A percentile compares a stretch with the other conserved stretches of the same genome.
These are phyloP conservation scores for Pleurotus salmoneostramineus DNA, from an alignment of 768 basidiomycete species.

Conservation along the genomic window DNA sequence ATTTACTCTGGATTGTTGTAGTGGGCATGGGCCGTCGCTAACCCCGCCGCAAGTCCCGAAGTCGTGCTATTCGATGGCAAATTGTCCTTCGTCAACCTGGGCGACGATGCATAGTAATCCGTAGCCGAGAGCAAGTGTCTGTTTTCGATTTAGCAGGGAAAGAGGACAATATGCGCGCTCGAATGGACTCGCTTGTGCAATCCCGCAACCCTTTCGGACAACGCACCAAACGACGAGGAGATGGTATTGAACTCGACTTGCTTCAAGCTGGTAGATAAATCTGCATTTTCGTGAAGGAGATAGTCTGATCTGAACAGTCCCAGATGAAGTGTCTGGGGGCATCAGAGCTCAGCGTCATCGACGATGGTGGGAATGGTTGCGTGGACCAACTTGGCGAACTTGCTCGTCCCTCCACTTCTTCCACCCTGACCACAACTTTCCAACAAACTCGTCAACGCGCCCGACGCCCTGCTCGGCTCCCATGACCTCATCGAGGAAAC, in stretches of 20 bases:
- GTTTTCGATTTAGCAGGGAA: not conserved
- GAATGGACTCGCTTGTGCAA: conserved; percentile 62
- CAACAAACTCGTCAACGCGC: conserved; percentile 83
- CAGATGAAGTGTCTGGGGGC: conserved; percentile 69
- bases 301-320: conserved; percentile 96
- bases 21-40: conserved; percentile 76
- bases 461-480: conserved; percentile 74
- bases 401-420: conserved; percentile 67
- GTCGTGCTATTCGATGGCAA: conserved; percentile 76
- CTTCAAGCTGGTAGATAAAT: conserved; percentile 51
- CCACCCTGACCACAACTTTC: conserved; percentile 85
- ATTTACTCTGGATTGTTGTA: conserved; percentile 57
- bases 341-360: not conserved
- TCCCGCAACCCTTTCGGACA: conserved; percentile 63
- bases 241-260: conserved; percentile 99
- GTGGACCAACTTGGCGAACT: conserved; percentile 35
- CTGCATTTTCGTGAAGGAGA: conserved; percentile 58
- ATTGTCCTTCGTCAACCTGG: conserved; percentile 46
- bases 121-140: conserved; percentile 71
- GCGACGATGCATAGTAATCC: conserved; percentile 59
- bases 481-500: conserved; percentile 83
- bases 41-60: conserved; percentile 64
- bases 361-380: not conserved
- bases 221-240: conserved; percentile 82
- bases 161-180: conserved; percentile 8